Conservation (phyloP, 1,139 yeast genomes). For the Lodderomyces beijingensis region DNA sequence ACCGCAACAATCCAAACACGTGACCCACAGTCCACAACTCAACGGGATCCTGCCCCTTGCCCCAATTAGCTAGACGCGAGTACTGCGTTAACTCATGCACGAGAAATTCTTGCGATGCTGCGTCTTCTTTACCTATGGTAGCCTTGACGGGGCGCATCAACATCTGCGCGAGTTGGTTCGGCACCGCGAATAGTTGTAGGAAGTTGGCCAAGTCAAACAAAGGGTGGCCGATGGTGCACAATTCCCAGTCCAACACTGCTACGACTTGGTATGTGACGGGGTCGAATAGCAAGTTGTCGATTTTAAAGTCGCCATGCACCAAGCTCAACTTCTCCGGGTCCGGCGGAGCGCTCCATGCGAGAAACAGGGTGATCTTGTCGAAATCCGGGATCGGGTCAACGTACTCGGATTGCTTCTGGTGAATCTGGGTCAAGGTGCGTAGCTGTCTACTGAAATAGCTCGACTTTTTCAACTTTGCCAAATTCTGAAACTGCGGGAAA, state of each 20-base stretch:
- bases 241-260: constrained; percentile 67
- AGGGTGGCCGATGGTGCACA: constrained; percentile 67
- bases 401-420: constrained; percentile 45
- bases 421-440: constrained; percentile 44
- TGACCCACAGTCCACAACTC: constrained; percentile 53
- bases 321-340: constrained; percentile 47
- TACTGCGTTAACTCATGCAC: constrained; percentile 22
- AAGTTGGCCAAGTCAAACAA: constrained; percentile 60
- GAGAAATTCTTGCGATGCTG: constrained; percentile 23
- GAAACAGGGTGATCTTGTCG: constrained; percentile 40
- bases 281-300: constrained; percentile 58
- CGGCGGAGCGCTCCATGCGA: constrained; percentile 36
- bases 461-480: constrained; percentile 19
- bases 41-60: constrained; percentile 33
- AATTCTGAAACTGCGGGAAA: constrained; percentile 42
- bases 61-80: constrained; percentile 23
- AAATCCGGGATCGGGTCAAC: constrained; percentile 53
- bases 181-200: constrained; percentile 53
- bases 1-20: constrained; percentile 56
- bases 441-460: constrained; percentile 56
- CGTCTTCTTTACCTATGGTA: constrained; percentile 28
- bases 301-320: constrained; percentile 67
- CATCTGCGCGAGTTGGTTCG: constrained; percentile 29
- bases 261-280: constrained; percentile 45
- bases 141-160: constrained; percentile 14